Base-by-base conservation (phyloP, 176 grass and related monocot species). In the Aegilops tauschii region DNA sequence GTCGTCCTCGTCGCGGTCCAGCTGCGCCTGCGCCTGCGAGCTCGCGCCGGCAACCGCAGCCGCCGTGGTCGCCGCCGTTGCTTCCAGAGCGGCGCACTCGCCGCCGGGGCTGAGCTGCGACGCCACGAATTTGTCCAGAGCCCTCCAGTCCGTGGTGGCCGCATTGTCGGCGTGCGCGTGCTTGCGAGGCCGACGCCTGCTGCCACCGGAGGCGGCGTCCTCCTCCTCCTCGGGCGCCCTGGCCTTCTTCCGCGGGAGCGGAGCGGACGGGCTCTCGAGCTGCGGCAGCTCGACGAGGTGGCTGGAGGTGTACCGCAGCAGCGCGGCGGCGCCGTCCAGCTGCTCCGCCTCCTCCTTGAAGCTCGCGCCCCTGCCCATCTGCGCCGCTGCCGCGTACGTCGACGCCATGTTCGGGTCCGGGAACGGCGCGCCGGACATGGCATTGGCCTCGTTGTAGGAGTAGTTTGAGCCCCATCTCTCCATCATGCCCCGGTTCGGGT, bases 81-180 rank as follows among this genome's bases (percentile, higher is more conserved):
- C 35, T 7, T 81, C 84, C 75, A 72, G 17, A 63, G 40, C 25
- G 13, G 28, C 49, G 62, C 87, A 79, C 59, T 90, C 85, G n/a
- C n/a, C 85, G 18, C 28, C n/a, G 28, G 92, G 87, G 31, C 94
- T 90, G 18, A 96, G 88, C 82, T 96, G 94, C 4, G 94, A 92
- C 63, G 94, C 94, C 18, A 96, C 92, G 78, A 96, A 94, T 70
- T 90, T 96, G 56, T 94, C 94, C 6, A 96, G 81, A 5, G 89
- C 92, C 44, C 92, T 92, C 94, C 94, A 96, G 78, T 94, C 94
- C 61, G 82, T 90, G 71, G 90, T 75, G 59, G 90, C 25, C 66
- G 69, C 21, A 20, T 56, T 54, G 76, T 84, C 70, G 14, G 39
- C 81, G 20, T 30, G 69, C 20, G 52, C 86, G 44, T 47, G 87